Evolutionary conservation across 306 rosid genomes (phyloP).

Genomic region (Clitoria ternatea): DNA sequence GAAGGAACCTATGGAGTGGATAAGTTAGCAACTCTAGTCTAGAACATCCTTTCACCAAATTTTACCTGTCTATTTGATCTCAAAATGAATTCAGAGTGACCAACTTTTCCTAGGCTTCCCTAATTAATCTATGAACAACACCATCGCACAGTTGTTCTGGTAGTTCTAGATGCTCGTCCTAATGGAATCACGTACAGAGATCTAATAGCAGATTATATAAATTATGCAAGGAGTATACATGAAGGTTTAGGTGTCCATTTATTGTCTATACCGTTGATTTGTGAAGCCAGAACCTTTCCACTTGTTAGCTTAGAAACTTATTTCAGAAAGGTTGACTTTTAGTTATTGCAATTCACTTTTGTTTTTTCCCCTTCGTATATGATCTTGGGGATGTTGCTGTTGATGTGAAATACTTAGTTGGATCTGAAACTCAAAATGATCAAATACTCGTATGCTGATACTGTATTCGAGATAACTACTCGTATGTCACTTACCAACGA

Average conservation of each 20-base stretch:
- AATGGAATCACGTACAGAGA: slow-evolving; percentile 79
- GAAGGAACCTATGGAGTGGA: no score
- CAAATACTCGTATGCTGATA: slow-evolving; percentile 68
- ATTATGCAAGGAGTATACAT: slow-evolving; percentile 67
- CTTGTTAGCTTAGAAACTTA: background rate
- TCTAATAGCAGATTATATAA: slow-evolving; percentile 73
- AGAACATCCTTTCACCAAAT: no score
- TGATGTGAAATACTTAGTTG: slow-evolving; percentile 85
- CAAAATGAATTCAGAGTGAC: no score
- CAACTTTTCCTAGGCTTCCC: background rate
- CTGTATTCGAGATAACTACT: background rate
- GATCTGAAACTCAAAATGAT: slow-evolving; percentile 34
- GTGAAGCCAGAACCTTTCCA: background rate
- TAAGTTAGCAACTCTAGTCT: no score
- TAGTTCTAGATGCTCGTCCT: slow-evolving; percentile 78
- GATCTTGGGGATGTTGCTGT: slow-evolving; percentile 72
- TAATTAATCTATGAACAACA: slow-evolving; percentile 8
- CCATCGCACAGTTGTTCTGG: slow-evolving; percentile 59
- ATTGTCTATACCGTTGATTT: slow-evolving; percentile 2
- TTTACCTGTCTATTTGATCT: no score
- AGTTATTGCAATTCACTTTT: background rate
- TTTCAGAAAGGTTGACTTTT: slow-evolving; percentile 18
- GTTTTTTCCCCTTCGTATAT: slow-evolving; percentile 37
- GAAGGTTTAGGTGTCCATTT: slow-evolving; percentile 57
- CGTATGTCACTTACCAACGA: background rate